A percentile compares a stretch with the other conserved stretches of the same genome.
These are phyloP conservation scores for Sarocladium kiliense DNA, from an alignment of 2,329 filamentous ascomycete species.

Conservation along the genomic window DNA sequence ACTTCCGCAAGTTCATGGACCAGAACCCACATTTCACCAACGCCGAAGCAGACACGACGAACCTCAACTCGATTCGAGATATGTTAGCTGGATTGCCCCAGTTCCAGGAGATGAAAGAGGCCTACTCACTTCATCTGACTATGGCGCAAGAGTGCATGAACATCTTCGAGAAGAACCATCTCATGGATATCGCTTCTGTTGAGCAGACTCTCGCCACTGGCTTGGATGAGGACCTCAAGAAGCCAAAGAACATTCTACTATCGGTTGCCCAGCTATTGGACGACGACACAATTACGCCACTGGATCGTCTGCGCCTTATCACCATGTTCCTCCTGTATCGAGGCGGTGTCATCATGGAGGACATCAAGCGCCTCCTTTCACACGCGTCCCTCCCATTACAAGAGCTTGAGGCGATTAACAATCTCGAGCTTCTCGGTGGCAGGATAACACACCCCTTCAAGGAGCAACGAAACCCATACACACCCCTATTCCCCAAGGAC, in stretches of 20 bases:
- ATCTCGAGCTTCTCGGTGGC: conserved; percentile 77
- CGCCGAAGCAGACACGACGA: conserved; percentile 62
- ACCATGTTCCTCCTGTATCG: conserved; percentile 82
- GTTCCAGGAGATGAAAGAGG: conserved; percentile 92
- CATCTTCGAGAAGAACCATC: conserved; percentile 76
- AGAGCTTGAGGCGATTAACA: conserved; percentile 68
- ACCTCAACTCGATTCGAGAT: conserved; percentile 87
- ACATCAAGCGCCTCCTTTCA: conserved; percentile 76
- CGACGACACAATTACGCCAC: conserved; percentile 65
- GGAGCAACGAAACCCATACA: conserved; percentile 61
- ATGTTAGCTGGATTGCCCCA: conserved; percentile 94
- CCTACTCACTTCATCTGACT: conserved; percentile 87
- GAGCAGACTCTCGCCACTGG: conserved; percentile 92
- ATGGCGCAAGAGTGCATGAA: conserved; percentile 99
- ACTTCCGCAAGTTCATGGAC: conserved; percentile 87
- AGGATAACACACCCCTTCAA: conserved; percentile 66
- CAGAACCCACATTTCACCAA: conserved; percentile 92
- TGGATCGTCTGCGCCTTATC: conserved; percentile 79
- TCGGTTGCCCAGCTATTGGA: conserved; percentile 84
- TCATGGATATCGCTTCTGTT: conserved; percentile 79
- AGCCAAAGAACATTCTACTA: conserved; percentile 83
- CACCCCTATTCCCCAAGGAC: conserved; percentile 69
- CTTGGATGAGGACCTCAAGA: conserved; percentile 85
- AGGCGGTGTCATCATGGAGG: conserved; percentile 77
- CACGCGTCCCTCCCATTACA: conserved; percentile 74